Conservation (phyloP, 148 eudicot genomes). For the Pharnaceum exiguum region DNA sequence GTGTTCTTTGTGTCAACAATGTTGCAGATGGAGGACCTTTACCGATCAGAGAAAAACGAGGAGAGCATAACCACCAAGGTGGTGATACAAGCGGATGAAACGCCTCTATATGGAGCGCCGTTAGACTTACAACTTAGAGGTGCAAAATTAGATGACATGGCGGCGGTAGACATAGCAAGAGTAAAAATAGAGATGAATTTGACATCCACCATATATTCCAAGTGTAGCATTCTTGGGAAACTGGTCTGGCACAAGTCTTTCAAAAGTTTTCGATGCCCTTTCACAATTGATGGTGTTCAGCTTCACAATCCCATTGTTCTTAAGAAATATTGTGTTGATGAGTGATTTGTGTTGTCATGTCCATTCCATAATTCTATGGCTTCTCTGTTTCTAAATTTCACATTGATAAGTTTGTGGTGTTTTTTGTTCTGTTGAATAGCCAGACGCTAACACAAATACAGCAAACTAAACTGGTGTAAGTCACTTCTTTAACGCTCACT, state of each 20-base stretch:
- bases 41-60: not conserved
- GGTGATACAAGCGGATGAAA: not conserved
- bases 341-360: not conserved
- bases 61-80: slow-evolving; percentile 1
- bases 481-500: too few species aligned
- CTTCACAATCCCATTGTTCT: not conserved
- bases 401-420: too few species aligned
- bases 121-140: not conserved
- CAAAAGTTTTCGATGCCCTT: not conserved
- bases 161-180: not conserved
- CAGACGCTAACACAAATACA: too few species aligned
- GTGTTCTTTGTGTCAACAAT: not conserved
- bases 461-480: too few species aligned
- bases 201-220: not conserved
- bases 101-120: not conserved
- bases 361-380: too few species aligned
- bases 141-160: not conserved
- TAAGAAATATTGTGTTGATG: not conserved
- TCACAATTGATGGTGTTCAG: not conserved
- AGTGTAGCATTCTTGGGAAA: not conserved
- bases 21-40: not conserved
- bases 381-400: too few species aligned
- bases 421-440: too few species aligned
- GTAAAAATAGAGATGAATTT: slow-evolving; percentile 1
- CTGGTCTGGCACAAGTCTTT: not conserved